Evolutionary conservation across 73 alveolate species (phyloP).

Genomic region (Paramecium sonneborni): DNA sequence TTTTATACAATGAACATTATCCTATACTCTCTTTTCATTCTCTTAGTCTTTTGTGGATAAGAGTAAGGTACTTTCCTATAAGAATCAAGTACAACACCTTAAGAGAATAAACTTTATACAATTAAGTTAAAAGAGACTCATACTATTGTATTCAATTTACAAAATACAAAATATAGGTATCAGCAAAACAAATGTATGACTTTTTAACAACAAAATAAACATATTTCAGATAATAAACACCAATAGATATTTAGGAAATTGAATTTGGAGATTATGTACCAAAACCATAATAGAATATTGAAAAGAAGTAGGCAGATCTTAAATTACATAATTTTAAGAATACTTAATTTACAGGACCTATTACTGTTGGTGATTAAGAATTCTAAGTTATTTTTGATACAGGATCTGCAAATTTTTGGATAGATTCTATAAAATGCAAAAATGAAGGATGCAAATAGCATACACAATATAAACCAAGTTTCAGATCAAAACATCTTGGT

Average conservation of each 20-base stretch:
- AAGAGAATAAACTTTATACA: not conserved
- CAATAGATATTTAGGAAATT: not conserved
- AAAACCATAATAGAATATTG: not conserved
- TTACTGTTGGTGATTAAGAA: conserved; percentile 74
- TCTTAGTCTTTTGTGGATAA: not conserved
- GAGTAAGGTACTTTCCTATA: not conserved
- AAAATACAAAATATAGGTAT: not conserved
- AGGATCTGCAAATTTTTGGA: conserved; percentile 75
- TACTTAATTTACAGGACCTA: conserved; percentile 58
- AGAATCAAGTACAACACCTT: not conserved
- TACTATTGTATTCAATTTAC: not conserved
- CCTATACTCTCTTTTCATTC: not conserved
- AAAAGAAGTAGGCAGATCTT: not conserved
- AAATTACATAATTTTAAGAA: conserved; percentile 52
- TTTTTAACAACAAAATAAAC: conserved; percentile 50
- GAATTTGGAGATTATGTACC: conserved; percentile 31
- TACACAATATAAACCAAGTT: conserved; percentile 54
- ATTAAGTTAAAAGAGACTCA: not conserved
- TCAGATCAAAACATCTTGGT: conserved; percentile 40
- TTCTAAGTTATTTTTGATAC: conserved; percentile 84
- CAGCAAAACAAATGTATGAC: conserved; percentile 26
- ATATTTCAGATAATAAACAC: conserved; percentile 18
- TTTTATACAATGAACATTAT: not conserved
- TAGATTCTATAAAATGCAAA: conserved; percentile 69
- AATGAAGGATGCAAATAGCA: conserved; percentile 65